These are phyloP conservation scores for Pseudopithomyces maydicus DNA, from an alignment of 2,329 filamentous ascomycete species.

Conservation along the genomic window DNA sequence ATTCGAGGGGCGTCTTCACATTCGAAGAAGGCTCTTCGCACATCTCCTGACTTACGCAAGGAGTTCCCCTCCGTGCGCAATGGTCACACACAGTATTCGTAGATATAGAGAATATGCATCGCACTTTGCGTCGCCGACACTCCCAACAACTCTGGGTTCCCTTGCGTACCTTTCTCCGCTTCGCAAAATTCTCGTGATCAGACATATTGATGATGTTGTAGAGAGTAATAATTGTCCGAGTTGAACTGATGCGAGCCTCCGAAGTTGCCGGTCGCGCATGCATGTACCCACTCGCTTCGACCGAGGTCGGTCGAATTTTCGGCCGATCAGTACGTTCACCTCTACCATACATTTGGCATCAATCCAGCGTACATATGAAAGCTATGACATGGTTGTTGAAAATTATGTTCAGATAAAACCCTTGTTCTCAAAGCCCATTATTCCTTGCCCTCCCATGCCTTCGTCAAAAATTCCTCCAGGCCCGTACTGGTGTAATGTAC, in stretches of 20 bases:
- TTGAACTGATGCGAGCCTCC: too few species aligned
- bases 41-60: slow-evolving; percentile 31
- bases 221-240: not conserved
- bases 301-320: too few species aligned
- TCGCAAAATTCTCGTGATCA: not conserved
- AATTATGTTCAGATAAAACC: too few species aligned
- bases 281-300: too few species aligned
- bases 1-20: slow-evolving; percentile 4
- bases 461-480: slow-evolving; percentile 44
- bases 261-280: too few species aligned
- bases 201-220: not conserved
- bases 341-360: not conserved
- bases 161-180: slow-evolving; percentile 18
- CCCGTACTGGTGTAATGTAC: slow-evolving; percentile 49
- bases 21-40: slow-evolving; percentile 13
- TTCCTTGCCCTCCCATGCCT: slow-evolving; percentile 45
- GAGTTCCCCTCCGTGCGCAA: slow-evolving; percentile 19
- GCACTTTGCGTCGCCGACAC: slow-evolving; percentile 18
- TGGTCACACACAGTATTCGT: slow-evolving; percentile 14
- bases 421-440: too few species aligned
- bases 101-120: slow-evolving; percentile 8
- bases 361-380: too few species aligned
- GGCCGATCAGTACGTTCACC: too few species aligned
- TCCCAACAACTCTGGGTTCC: slow-evolving; percentile 24
- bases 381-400: too few species aligned